Percentiles rank a stretch among this genome's conserved stretches.
phyloP scores from a whole-genome alignment of 75 land plant genomes.

The Isoetes taiwanensis region DNA sequence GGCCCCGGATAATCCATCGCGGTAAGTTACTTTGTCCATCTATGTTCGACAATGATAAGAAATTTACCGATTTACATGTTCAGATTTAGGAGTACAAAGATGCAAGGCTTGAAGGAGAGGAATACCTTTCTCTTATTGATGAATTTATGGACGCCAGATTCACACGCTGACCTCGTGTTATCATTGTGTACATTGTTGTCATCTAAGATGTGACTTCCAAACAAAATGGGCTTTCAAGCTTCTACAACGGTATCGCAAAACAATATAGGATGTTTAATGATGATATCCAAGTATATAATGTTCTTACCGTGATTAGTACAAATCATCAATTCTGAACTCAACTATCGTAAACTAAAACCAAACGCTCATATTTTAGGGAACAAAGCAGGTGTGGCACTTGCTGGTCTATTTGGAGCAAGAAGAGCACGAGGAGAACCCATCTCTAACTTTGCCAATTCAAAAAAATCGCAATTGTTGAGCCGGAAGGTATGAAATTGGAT shows the following conservation, averaged over 20 bases:
- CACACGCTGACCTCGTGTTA: constrained; percentile 96
- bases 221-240: constrained; percentile 98
- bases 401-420: constrained; percentile 95
- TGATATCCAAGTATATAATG: constrained; percentile 74
- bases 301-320: not conserved
- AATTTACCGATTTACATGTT: not conserved
- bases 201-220: too few species aligned
- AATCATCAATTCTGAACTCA: too few species aligned
- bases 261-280: constrained; percentile 87
- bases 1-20: constrained; percentile 63
- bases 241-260: constrained; percentile 82
- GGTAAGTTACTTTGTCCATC: constrained; percentile 38
- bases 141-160: constrained; percentile 98
- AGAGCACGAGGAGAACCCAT: constrained; percentile 93
- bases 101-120: constrained; percentile 87
- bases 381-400: constrained; percentile 98
- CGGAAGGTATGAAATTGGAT: constrained; percentile 53
- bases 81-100: constrained; percentile 88
- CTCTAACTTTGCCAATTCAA: constrained; percentile 85
- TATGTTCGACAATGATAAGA: not conserved
- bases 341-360: too few species aligned
- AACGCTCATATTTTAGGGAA: constrained; percentile 46
- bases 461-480: constrained; percentile 99
- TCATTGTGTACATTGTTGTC: too few species aligned
- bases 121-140: constrained; percentile 75